phyloP scores from a whole-genome alignment of 768 basidiomycete species.

The Leccinum uliginosum region DNA sequence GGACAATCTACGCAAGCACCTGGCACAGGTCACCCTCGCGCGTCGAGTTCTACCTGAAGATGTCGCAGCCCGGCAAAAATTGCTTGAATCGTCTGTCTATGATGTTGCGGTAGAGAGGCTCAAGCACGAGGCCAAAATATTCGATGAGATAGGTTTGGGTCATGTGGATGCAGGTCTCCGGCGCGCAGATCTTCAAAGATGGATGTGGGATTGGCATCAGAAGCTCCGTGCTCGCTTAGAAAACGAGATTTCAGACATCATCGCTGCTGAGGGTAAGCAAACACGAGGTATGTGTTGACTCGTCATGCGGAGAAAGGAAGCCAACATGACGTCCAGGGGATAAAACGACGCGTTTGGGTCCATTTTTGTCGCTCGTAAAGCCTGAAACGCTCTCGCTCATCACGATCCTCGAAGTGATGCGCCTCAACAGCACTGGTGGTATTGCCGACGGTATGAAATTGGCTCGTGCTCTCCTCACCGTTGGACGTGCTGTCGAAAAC shows the following conservation, averaged over 20 bases:
- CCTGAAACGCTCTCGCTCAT: constrained; percentile 81
- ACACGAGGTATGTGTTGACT: constrained; percentile 16
- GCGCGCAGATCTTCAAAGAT: constrained; percentile 52
- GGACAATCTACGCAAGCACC: constrained; percentile 62
- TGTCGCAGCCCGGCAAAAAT: constrained; percentile 57
- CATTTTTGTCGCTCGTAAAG: constrained; percentile 72
- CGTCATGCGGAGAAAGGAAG: not conserved
- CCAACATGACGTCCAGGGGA: constrained; percentile 7
- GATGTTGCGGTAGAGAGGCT: constrained; percentile 48
- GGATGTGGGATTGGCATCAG: constrained; percentile 88
- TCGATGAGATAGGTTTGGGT: constrained; percentile 55
- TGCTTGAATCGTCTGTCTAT: constrained; percentile 44
- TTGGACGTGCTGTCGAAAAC: constrained; percentile 83
- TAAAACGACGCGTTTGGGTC: constrained; percentile 40
- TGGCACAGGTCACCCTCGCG: constrained; percentile 58
- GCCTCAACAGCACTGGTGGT: constrained; percentile 70
- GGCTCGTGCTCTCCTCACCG: constrained; percentile 68
- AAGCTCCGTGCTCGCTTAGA: constrained; percentile 50
- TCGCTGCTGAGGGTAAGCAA: constrained; percentile 31
- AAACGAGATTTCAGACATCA: constrained; percentile 47
- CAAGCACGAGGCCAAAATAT: constrained; percentile 54
- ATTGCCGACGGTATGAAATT: constrained; percentile 88
- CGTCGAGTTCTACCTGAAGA: constrained; percentile 64
- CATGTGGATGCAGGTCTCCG: constrained; percentile 41
- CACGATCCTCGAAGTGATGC: constrained; percentile 86